phyloP scores from a whole-genome alignment of 306 rosid genomes.

The Prunus padus region DNA sequence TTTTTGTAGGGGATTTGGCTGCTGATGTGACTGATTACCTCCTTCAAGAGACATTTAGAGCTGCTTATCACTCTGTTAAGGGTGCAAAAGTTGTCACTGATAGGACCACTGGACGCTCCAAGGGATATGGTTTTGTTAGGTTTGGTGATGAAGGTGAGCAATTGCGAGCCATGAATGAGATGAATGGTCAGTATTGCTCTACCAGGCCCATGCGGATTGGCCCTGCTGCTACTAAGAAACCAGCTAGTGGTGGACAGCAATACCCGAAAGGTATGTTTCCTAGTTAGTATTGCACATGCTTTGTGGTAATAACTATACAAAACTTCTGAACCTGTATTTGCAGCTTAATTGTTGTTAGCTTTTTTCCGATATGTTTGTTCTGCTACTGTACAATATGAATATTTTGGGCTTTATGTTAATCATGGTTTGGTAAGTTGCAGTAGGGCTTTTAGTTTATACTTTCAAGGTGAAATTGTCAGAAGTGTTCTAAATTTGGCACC shows the following conservation, averaged over 20 bases:
- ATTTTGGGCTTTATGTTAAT: neutral
- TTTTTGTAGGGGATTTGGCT: constrained; percentile 69
- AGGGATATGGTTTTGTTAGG: constrained; percentile 68
- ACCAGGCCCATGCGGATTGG: constrained; percentile 68
- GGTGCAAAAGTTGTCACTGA: constrained; percentile 72
- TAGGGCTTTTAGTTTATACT: constrained; percentile 6
- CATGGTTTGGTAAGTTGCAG: constrained; percentile 20
- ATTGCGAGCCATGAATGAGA: constrained; percentile 59
- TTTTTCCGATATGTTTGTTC: neutral
- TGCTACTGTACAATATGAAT: neutral
- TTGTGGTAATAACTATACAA: neutral
- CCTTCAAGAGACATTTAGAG: constrained; percentile 57
- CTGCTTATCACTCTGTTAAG: constrained; percentile 45
- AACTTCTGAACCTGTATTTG: neutral
- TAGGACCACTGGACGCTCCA: constrained; percentile 63
- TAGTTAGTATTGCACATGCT: neutral
- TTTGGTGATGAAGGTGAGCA: constrained; percentile 60
- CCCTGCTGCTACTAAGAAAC: constrained; percentile 62
- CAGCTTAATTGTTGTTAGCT: neutral
- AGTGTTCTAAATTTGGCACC: constrained; percentile 10
- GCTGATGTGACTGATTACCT: constrained; percentile 65
- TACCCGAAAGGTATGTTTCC: constrained; percentile 46
- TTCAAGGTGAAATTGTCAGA: neutral
- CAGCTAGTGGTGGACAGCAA: constrained; percentile 43
- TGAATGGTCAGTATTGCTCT: constrained; percentile 64